phyloP scores from a whole-genome alignment of 1,139 yeast genomes.

The Pichiaceae sp. region DNA sequence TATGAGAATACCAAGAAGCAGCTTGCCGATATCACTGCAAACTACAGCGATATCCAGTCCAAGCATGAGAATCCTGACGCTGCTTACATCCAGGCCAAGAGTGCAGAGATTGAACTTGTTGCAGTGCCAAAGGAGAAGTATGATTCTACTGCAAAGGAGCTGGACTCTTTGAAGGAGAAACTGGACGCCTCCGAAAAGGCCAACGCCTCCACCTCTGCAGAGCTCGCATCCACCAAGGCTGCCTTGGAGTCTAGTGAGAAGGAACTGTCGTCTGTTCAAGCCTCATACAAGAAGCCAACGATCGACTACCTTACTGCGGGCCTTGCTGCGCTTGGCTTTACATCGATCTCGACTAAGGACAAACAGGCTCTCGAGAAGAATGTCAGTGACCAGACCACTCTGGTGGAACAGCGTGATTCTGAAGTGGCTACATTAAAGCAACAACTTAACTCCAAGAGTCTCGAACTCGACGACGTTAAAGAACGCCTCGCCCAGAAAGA shows the following conservation, averaged over 20 bases:
- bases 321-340: background rate
- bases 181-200: background rate
- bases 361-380: background rate
- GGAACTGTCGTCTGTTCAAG: background rate
- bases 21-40: background rate
- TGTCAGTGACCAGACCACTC: background rate
- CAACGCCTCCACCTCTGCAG: background rate
- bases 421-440: background rate
- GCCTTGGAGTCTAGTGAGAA: background rate
- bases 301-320: background rate
- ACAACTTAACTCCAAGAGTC: background rate
- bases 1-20: background rate
- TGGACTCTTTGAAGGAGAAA: background rate
- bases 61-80: slow-evolving; percentile 3
- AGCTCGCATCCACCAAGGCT: background rate
- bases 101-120: slow-evolving; percentile 18
- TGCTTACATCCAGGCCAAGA: slow-evolving; percentile 21
- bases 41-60: background rate
- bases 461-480: background rate
- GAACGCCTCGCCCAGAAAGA: background rate
- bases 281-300: background rate
- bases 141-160: background rate
- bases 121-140: slow-evolving; percentile 19
- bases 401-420: too few relatives aligned
- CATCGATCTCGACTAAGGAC: background rate